phyloP scores from a whole-genome alignment of 176 grass and related monocot species.

The Bothriochloa decipiens region DNA sequence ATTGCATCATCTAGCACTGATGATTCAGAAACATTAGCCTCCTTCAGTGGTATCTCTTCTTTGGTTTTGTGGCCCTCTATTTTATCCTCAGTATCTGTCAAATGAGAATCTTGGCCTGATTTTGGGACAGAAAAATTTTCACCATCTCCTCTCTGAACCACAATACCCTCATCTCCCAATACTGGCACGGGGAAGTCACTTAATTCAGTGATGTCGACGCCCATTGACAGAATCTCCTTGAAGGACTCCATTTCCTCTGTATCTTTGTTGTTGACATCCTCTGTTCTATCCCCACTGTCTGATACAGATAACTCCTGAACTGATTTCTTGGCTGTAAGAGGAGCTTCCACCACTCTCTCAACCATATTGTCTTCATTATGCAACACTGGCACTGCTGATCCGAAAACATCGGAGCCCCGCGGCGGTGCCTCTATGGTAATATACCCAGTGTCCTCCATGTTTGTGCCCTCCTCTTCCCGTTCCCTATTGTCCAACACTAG shows the following conservation, averaged over 20 bases:
- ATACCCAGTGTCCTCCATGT: not conserved
- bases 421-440: constrained; percentile 4
- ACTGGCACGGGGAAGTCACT: not conserved
- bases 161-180: not conserved
- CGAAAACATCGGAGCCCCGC: not conserved
- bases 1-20: not conserved
- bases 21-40: not conserved
- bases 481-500: not conserved
- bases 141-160: not conserved
- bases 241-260: not conserved
- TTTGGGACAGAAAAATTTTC: not conserved
- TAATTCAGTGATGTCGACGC: not conserved
- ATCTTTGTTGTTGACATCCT: not conserved
- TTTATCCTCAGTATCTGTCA: not conserved
- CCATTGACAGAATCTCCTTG: not conserved
- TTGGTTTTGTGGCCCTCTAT: not conserved
- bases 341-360: not conserved
- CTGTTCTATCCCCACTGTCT: not conserved
- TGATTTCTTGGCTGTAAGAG: not conserved
- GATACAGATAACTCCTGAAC: not conserved
- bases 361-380: not conserved
- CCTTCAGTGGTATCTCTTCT: not conserved
- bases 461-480: not conserved
- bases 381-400: not conserved
- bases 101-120: not conserved